These are phyloP conservation scores for Epithemia pelagica DNA, from an alignment of 108 stramenopile genomes.

Conservation along the genomic window DNA sequence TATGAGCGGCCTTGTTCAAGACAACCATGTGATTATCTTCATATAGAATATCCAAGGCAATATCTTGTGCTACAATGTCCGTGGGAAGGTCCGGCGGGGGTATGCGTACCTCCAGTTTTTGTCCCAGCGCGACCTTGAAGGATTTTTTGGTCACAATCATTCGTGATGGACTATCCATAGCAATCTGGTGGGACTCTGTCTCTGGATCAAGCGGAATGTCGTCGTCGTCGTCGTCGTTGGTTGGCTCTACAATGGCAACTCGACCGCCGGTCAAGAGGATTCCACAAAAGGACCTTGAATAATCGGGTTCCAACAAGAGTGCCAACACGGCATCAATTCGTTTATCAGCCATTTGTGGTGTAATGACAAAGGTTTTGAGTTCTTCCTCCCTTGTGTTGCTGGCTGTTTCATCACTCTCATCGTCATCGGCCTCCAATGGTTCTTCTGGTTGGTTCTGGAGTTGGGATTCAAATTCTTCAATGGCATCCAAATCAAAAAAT, in stretches of 20 bases:
- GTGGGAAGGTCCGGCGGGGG: conserved; percentile 31
- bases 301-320: conserved; percentile 15
- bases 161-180: background rate
- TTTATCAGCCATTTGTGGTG: conserved; percentile 28
- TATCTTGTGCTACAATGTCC: conserved; percentile 68
- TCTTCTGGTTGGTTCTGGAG: background rate
- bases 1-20: conserved; percentile 86
- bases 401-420: background rate
- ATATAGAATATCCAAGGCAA: conserved; percentile 77
- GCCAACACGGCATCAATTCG: conserved; percentile 48
- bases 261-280: conserved; percentile 32
- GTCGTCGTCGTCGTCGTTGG: conserved; percentile 6
- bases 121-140: conserved; percentile 35
- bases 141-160: conserved; percentile 21
- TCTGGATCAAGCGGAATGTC: background rate
- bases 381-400: background rate
- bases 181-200: no score
- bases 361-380: conserved; percentile 12
- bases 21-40: conserved; percentile 93
- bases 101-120: conserved; percentile 18
- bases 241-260: conserved; percentile 11
- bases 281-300: conserved; percentile 49
- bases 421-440: conserved; percentile 1
- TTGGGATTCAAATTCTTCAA: conserved; percentile 43
- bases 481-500: conserved; percentile 32